Evolutionary conservation across 2,329 filamentous ascomycete species (phyloP).

Genomic region (Zarea fungicola): DNA sequence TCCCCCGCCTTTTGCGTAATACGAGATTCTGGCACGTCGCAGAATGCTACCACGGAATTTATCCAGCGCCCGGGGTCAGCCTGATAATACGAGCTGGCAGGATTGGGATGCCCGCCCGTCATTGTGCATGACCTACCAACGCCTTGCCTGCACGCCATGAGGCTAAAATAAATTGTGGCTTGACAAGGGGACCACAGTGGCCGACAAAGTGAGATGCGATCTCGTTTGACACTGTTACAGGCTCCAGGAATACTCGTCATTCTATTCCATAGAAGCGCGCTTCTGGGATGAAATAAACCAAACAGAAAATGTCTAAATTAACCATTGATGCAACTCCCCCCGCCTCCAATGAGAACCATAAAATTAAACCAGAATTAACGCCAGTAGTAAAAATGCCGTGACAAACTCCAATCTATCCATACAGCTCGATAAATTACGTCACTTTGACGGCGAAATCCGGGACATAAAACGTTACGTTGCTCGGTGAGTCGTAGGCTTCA

Average conservation of each 20-base stretch:
- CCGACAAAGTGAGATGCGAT: not conserved
- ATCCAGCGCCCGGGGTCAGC: not conserved
- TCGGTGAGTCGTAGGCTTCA: constrained; percentile 39
- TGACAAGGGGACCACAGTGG: not conserved
- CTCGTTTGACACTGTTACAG: not conserved
- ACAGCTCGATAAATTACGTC: constrained; percentile 11
- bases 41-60: no score
- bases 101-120: not conserved
- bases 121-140: constrained; percentile 6
- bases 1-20: not conserved
- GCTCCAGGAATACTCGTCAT: not conserved
- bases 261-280: not conserved
- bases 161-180: not conserved
- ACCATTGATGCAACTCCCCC: constrained; percentile 4
- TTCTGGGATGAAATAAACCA: constrained; percentile 2
- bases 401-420: constrained; percentile 14
- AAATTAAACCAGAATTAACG: not conserved
- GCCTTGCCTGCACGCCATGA: not conserved
- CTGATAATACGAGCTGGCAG: constrained; percentile 2
- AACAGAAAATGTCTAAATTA: constrained; percentile 11
- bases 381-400: constrained; percentile 7
- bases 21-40: no score
- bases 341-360: constrained; percentile 1
- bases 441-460: constrained; percentile 33
- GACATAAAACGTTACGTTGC: constrained; percentile 45